These are phyloP conservation scores for Lantana camara DNA, from an alignment of 257 asterid genomes.

Conservation along the genomic window DNA sequence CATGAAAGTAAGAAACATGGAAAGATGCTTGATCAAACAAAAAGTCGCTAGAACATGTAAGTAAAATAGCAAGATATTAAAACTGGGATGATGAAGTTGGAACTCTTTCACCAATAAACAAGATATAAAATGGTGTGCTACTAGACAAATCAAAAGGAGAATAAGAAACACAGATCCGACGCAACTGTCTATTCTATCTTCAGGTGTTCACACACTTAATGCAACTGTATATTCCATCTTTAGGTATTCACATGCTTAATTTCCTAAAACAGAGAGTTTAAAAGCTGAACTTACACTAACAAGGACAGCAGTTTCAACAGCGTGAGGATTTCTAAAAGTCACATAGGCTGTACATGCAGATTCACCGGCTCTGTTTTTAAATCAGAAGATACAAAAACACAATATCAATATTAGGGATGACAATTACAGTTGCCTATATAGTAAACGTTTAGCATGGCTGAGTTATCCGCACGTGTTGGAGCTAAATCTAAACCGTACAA, in stretches of 20 bases:
- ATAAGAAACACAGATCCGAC: not conserved
- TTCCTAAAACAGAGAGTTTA: not conserved
- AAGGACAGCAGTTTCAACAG: conserved; percentile 82
- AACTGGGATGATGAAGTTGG: too few relatives aligned
- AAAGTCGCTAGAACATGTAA: too few relatives aligned
- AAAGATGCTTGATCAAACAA: too few relatives aligned
- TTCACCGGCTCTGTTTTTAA: conserved; percentile 68
- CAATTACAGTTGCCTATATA: too few relatives aligned
- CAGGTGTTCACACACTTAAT: not conserved
- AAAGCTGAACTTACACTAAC: conserved; percentile 66
- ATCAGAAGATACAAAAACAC: not conserved
- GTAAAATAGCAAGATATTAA: too few relatives aligned
- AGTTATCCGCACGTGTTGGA: too few relatives aligned
- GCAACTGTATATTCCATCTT: not conserved
- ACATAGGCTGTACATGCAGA: conserved; percentile 71
- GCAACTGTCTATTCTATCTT: not conserved
- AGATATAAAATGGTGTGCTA: not conserved
- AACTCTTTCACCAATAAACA: not conserved
- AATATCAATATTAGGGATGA: too few relatives aligned
- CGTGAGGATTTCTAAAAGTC: conserved; percentile 74
- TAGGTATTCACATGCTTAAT: not conserved
- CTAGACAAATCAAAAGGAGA: not conserved
- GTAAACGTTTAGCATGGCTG: too few relatives aligned
- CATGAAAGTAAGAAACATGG: too few relatives aligned
- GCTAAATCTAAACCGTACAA: too few relatives aligned